These are phyloP conservation scores for Erodium maritimum DNA, from an alignment of 345 rosid species.

Conservation along the genomic window DNA sequence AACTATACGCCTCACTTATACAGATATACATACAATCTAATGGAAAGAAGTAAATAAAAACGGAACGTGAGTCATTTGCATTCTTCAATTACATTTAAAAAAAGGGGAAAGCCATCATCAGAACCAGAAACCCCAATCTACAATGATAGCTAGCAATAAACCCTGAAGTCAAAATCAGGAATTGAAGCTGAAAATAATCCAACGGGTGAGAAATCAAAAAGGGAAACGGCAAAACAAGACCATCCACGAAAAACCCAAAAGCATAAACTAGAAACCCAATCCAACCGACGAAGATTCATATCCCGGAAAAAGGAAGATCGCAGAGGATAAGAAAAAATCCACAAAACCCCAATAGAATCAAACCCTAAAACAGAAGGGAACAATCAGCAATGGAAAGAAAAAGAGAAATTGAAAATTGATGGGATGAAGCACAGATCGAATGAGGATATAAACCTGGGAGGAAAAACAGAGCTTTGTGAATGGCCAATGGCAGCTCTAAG, in stretches of 20 bases:
- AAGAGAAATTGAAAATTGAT: not conserved
- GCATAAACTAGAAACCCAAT: not conserved
- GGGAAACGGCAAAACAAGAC: too few species aligned
- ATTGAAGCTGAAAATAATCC: conserved; percentile 8
- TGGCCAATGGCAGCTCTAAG: conserved; percentile 35
- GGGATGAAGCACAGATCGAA: conserved; percentile 33
- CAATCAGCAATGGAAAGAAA: conserved; percentile 3
- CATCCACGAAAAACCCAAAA: too few species aligned
- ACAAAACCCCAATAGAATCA: conserved; percentile 12
- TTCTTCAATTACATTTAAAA: not conserved
- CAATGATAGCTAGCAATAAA: conserved; percentile 17
- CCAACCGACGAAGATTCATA: not conserved
- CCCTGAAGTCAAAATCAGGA: conserved; percentile 16
- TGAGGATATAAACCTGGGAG: conserved; percentile 26
- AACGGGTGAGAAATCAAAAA: conserved; percentile 8
- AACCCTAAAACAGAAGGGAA: conserved; percentile 18
- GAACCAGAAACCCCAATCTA: not conserved
- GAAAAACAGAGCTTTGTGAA: conserved; percentile 25
- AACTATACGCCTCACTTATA: too few species aligned
- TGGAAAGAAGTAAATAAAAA: not conserved
- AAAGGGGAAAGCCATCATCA: conserved; percentile 6
- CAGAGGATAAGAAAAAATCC: conserved; percentile 5
- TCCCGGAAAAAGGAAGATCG: not conserved
- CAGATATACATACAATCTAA: not conserved
- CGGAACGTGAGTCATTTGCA: not conserved